Evolutionary conservation across 129 eudicot species (phyloP).

Genomic region (Oenanthe sinensis): DNA sequence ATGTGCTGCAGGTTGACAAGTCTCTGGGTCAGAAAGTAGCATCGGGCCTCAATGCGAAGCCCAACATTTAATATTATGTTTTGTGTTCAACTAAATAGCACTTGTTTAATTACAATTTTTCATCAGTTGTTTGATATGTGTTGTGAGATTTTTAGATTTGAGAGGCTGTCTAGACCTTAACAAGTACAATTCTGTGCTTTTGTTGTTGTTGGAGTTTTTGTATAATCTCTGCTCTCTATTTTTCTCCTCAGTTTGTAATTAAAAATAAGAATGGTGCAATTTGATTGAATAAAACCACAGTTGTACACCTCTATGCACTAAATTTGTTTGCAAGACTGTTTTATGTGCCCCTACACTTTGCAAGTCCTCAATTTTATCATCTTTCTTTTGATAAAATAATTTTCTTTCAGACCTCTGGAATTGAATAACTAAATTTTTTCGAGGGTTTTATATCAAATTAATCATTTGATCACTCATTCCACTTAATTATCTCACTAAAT

Average conservation of each 20-base stretch:
- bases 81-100: neutral
- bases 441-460: too few species aligned
- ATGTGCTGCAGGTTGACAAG: conserved; percentile 5
- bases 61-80: neutral
- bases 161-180: neutral
- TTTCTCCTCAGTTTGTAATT: neutral
- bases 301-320: neutral
- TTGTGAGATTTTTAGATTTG: neutral
- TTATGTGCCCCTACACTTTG: too few species aligned
- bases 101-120: neutral
- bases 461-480: too few species aligned
- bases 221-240: neutral
- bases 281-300: neutral
- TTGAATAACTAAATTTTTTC: too few species aligned
- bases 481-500: too few species aligned
- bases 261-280: neutral
- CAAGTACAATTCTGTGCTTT: neutral
- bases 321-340: neutral
- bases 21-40: conserved; percentile 9
- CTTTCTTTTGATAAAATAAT: too few species aligned
- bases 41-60: conserved; percentile 1
- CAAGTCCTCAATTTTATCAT: too few species aligned
- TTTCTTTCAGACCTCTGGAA: too few species aligned
- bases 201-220: neutral
- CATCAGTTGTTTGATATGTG: neutral